These are phyloP conservation scores for Cercospora sesami DNA, from an alignment of 2,329 filamentous ascomycete genomes.

Conservation along the genomic window DNA sequence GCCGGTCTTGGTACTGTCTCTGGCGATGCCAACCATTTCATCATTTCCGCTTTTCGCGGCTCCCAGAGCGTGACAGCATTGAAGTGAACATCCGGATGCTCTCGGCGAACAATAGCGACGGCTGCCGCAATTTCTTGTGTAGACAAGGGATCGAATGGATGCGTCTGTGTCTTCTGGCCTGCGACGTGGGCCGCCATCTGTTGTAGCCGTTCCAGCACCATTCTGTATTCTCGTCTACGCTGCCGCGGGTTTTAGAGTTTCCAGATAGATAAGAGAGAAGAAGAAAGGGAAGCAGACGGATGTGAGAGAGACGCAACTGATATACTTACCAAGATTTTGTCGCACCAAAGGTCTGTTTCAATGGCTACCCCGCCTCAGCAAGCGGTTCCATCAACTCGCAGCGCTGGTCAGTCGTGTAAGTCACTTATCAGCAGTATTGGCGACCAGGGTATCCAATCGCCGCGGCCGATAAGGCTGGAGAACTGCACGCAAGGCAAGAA, in stretches of 20 bases:
- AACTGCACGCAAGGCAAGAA: conserved; percentile 1
- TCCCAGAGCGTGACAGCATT: conserved; percentile 84
- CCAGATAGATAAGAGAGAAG: neutral
- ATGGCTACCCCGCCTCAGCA: conserved; percentile 5
- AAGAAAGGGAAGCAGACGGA: neutral
- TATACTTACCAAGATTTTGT: conserved; percentile 6
- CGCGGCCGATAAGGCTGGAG: conserved; percentile 8
- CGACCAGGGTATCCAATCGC: conserved; percentile 5
- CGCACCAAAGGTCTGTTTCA: neutral
- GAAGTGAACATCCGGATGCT: conserved; percentile 73
- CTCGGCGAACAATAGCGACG: conserved; percentile 66
- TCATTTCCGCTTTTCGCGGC: conserved; percentile 81
- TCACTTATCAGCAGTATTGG: conserved; percentile 2
- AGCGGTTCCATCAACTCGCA: neutral
- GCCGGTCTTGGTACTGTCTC: conserved; percentile 61
- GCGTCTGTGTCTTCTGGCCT: conserved; percentile 55
- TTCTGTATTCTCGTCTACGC: conserved; percentile 9
- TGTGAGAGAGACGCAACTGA: neutral
- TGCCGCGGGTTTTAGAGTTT: neutral
- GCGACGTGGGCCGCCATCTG: conserved; percentile 61
- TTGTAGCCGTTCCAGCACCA: conserved; percentile 38
- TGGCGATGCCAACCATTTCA: conserved; percentile 71
- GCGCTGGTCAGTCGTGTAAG: neutral
- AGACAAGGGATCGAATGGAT: conserved; percentile 78
- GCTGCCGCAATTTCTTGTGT: conserved; percentile 70